phyloP scores from a whole-genome alignment of 2,329 filamentous ascomycete genomes.

The Dothideomycetes sp. region DNA sequence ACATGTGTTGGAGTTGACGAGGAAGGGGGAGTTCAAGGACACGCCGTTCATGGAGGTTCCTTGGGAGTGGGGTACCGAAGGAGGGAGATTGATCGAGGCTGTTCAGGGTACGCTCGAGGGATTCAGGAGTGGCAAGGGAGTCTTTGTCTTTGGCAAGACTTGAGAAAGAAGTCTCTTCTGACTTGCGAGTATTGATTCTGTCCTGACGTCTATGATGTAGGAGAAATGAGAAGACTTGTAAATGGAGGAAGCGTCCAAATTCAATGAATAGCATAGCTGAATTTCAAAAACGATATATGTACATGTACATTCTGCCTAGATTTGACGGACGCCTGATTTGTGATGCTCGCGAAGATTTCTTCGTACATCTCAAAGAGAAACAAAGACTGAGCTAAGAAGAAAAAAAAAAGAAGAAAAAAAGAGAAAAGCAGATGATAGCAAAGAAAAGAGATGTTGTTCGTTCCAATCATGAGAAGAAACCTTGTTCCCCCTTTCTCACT shows the following conservation, averaged over 20 bases:
- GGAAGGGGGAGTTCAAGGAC: constrained; percentile 70
- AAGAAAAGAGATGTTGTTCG: constrained; percentile 1
- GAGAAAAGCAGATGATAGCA: not conserved
- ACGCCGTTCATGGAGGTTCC: constrained; percentile 70
- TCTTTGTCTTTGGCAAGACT: constrained; percentile 67
- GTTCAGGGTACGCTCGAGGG: constrained; percentile 78
- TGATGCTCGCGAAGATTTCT: too few relatives aligned
- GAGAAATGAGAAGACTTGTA: too few relatives aligned
- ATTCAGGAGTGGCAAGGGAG: constrained; percentile 77
- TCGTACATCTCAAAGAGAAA: too few relatives aligned
- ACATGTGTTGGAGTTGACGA: constrained; percentile 68
- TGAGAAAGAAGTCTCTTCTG: too few relatives aligned
- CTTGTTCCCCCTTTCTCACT: not conserved
- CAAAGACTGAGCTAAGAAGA: too few relatives aligned
- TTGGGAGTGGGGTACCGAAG: constrained; percentile 76
- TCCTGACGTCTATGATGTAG: too few relatives aligned
- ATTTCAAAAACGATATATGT: too few relatives aligned
- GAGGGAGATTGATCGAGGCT: constrained; percentile 57
- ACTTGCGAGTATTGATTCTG: too few relatives aligned
- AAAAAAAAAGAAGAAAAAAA: not conserved
- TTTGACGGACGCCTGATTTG: too few relatives aligned
- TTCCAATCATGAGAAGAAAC: constrained; percentile 9
- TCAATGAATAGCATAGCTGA: too few relatives aligned
- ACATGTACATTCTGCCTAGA: too few relatives aligned
- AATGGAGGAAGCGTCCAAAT: too few relatives aligned